Evolutionary conservation across 805 yeast genomes (phyloP).

Genomic region (Ogataea corticis): DNA sequence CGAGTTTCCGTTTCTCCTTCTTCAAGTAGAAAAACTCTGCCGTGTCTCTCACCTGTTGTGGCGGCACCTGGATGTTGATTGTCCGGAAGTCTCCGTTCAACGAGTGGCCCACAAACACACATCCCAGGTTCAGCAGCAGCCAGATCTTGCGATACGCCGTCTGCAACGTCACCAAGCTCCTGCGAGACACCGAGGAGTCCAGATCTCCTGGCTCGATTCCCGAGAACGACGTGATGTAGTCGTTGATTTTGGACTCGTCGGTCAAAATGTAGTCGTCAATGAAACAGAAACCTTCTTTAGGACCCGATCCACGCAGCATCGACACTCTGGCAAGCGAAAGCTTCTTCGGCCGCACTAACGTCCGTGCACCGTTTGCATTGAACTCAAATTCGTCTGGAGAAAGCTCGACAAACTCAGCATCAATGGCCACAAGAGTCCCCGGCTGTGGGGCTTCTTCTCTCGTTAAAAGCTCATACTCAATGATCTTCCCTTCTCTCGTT

Average conservation of each 20-base stretch:
- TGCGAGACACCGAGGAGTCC: slow-evolving; percentile 63
- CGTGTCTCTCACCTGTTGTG: slow-evolving; percentile 85
- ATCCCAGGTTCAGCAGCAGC: slow-evolving; percentile 85
- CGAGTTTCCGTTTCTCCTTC: slow-evolving; percentile 72
- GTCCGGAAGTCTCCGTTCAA: slow-evolving; percentile 87
- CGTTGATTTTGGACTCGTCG: slow-evolving; percentile 61
- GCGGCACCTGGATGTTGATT: slow-evolving; percentile 88
- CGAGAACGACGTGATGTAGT: slow-evolving; percentile 85
- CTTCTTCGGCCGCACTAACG: slow-evolving; percentile 70
- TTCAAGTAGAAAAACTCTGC: slow-evolving; percentile 74
- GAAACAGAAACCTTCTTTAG: slow-evolving; percentile 69
- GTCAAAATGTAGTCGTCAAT: slow-evolving; percentile 91
- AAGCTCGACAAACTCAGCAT: slow-evolving; percentile 91
- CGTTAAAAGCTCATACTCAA: slow-evolving; percentile 70
- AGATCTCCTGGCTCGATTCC: slow-evolving; percentile 95
- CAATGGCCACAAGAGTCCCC: slow-evolving; percentile 85
- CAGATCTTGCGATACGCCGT: slow-evolving; percentile 87
- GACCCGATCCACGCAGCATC: slow-evolving; percentile 74
- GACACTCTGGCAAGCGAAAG: slow-evolving; percentile 87
- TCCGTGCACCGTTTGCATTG: slow-evolving; percentile 66
- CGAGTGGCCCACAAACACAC: slow-evolving; percentile 95
- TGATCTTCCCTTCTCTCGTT: slow-evolving; percentile 53
- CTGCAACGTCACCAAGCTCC: slow-evolving; percentile 74
- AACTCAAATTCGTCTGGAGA: slow-evolving; percentile 80
- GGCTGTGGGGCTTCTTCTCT: slow-evolving; percentile 67